phyloP scores from a whole-genome alignment of 176 grass and related monocot species.

The Cenchrus americanus region DNA sequence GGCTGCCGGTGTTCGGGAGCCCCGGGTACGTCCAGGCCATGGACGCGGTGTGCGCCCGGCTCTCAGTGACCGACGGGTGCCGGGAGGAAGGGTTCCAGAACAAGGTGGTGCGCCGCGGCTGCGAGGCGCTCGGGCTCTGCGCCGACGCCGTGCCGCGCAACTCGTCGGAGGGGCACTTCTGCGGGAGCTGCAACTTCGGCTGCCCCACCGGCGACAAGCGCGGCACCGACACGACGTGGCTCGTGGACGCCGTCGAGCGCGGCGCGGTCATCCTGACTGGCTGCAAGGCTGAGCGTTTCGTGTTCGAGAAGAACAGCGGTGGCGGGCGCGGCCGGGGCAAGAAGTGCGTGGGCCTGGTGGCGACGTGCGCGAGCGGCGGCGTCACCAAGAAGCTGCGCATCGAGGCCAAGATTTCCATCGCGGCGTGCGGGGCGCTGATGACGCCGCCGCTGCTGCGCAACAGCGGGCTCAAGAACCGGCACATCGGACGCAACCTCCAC shows the following conservation, averaged over 20 bases:
- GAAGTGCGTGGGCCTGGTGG: conserved; percentile 67
- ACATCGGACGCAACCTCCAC: conserved; percentile 92
- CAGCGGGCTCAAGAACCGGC: conserved; percentile 73
- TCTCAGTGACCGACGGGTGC: conserved; percentile 62
- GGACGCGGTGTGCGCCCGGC: conserved; percentile 70
- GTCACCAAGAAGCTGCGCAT: conserved; percentile 64
- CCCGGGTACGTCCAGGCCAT: conserved; percentile 55
- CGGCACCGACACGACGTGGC: conserved; percentile 89
- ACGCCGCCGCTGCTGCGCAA: conserved; percentile 69
- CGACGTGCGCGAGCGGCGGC: conserved; percentile 42
- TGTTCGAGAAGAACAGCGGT: conserved; percentile 32
- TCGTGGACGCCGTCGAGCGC: conserved; percentile 67
- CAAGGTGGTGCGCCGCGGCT: conserved; percentile 69
- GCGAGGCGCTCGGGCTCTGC: conserved; percentile 62
- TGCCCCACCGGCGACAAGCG: conserved; percentile 77
- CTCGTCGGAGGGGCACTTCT: conserved; percentile 73
- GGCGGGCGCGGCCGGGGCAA: conserved; percentile 31
- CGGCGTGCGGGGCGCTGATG: conserved; percentile 68
- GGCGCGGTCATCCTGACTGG: conserved; percentile 76
- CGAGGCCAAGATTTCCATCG: conserved; percentile 70
- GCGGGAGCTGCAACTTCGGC: conserved; percentile 70
- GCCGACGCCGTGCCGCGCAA: conserved; percentile 71
- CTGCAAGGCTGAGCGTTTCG: conserved; percentile 74
- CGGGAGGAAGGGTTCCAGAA: conserved; percentile 85
- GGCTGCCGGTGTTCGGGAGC: conserved; percentile 56